phyloP scores from a whole-genome alignment of 345 rosid genomes.

The Heritiera littoralis region DNA sequence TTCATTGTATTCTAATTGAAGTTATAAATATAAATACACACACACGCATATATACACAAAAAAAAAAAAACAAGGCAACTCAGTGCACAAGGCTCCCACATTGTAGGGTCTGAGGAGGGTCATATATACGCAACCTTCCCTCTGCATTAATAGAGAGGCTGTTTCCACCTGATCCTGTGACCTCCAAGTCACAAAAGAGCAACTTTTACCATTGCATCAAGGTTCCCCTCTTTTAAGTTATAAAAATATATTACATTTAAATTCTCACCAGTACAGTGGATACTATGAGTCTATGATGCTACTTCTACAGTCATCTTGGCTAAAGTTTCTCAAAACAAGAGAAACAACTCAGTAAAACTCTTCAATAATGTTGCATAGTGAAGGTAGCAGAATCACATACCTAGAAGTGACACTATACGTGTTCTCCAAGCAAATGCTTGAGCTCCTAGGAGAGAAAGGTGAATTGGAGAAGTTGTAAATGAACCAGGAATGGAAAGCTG shows the following conservation, averaged over 20 bases:
- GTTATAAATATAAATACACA: neutral
- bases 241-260: neutral
- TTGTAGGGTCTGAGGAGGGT: too few species aligned
- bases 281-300: neutral
- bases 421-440: slow-evolving; percentile 82
- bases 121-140: too few species aligned
- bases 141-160: too few species aligned
- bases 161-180: too few species aligned
- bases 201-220: too few species aligned
- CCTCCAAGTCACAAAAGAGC: too few species aligned
- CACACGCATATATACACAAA: too few species aligned
- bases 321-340: neutral
- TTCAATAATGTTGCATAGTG: neutral
- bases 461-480: slow-evolving; percentile 57
- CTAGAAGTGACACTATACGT: slow-evolving; percentile 68
- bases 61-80: too few species aligned
- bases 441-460: slow-evolving; percentile 58
- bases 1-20: neutral
- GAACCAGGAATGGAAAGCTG: slow-evolving; percentile 65
- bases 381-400: slow-evolving; percentile 42
- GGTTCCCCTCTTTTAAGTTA: neutral
- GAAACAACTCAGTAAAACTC: slow-evolving; percentile 1
- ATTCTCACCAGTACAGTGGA: neutral
- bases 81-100: too few species aligned
- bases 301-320: neutral